Evolutionary conservation across 768 basidiomycete genomes (phyloP).

Genomic region (Kwoniella mangroviensis): DNA sequence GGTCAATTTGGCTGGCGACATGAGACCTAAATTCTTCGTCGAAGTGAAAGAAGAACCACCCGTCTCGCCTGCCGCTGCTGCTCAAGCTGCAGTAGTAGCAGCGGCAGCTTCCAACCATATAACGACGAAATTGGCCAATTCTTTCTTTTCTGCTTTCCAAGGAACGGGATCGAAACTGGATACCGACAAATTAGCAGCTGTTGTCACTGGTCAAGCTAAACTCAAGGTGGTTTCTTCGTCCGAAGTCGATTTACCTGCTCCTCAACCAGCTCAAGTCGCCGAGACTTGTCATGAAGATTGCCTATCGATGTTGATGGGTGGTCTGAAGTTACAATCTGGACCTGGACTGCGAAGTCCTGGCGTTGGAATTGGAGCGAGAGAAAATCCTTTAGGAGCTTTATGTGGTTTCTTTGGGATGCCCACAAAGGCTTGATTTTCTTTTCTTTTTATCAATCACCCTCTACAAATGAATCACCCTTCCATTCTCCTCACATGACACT

Average conservation of each 20-base stretch:
- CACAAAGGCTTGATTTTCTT: constrained; percentile 9
- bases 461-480: neutral
- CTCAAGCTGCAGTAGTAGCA: constrained; percentile 21
- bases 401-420: constrained; percentile 29
- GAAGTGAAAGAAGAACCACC: constrained; percentile 30
- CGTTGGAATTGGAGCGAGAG: constrained; percentile 23
- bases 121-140: constrained; percentile 45
- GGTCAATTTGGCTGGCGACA: constrained; percentile 38
- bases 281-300: constrained; percentile 20
- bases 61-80: constrained; percentile 13
- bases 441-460: neutral
- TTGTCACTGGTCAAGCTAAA: constrained; percentile 48
- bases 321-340: constrained; percentile 43
- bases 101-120: constrained; percentile 37
- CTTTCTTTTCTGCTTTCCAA: constrained; percentile 54
- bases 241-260: neutral
- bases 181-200: constrained; percentile 51
- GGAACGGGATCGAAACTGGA: constrained; percentile 33
- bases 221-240: constrained; percentile 34
- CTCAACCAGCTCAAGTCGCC: constrained; percentile 3
- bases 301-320: constrained; percentile 28
- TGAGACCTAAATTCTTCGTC: constrained; percentile 55
- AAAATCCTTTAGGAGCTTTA: constrained; percentile 43
- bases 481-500: neutral
- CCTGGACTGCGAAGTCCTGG: constrained; percentile 4